Evolutionary conservation across 2,329 filamentous ascomycete genomes (phyloP).

Genomic region (Neopestalotiopsis sp.): DNA sequence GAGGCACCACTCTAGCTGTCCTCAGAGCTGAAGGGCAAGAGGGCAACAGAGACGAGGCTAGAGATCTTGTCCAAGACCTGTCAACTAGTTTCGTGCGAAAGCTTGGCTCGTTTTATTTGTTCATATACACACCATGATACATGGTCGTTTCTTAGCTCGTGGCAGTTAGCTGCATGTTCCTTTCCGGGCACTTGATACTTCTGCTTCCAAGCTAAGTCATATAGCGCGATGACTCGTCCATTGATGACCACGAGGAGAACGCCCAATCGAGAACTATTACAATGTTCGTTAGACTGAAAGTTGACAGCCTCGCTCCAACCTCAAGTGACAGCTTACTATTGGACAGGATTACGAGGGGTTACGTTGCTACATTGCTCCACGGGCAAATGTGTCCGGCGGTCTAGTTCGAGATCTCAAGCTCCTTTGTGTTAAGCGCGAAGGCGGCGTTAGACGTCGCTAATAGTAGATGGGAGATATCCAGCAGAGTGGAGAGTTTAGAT

Average conservation of each 20-base stretch:
- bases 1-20: neutral
- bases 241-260: neutral
- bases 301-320: slow-evolving; percentile 3
- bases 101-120: neutral
- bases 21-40: neutral
- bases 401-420: neutral
- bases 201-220: neutral
- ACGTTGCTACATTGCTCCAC: neutral
- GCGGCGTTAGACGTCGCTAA: neutral
- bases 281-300: neutral
- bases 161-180: too few species aligned
- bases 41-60: neutral
- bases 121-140: neutral
- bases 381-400: neutral
- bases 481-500: neutral
- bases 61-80: neutral
- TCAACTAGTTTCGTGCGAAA: slow-evolving; percentile 10
- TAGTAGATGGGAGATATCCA: neutral
- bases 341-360: neutral
- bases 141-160: neutral
- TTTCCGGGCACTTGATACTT: too few species aligned
- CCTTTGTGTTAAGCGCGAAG: neutral
- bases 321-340: neutral
- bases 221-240: neutral
- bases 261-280: neutral